These are phyloP conservation scores for Malassezia equina DNA, from an alignment of 1,284 basidiomycete genomes.

Conservation along the genomic window DNA sequence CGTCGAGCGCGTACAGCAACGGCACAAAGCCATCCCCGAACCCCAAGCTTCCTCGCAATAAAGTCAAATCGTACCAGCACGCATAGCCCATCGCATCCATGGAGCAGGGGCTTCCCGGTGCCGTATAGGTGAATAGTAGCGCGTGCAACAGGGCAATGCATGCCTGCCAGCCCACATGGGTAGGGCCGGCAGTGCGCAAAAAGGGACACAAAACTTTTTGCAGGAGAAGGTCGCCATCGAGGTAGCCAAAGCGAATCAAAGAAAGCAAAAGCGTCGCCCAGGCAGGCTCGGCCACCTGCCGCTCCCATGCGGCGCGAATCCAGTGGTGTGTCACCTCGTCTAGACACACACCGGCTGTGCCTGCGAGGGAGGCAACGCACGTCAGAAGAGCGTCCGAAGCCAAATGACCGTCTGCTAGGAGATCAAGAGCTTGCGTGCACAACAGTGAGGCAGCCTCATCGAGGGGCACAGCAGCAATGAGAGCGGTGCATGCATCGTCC, in stretches of 20 bases:
- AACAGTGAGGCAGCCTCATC: background rate
- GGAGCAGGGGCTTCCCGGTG: background rate
- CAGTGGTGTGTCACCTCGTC: conserved; percentile 1
- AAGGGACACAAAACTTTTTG: conserved; percentile 3
- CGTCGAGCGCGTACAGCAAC: conserved; percentile 2
- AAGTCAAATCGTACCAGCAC: conserved; percentile 5
- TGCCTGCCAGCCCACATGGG: background rate
- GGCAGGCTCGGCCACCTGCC: background rate
- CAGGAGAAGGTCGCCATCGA: conserved; percentile 4
- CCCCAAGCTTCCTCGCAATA: background rate
- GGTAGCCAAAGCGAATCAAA: conserved; percentile 2
- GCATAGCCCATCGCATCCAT: background rate
- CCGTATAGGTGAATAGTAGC: background rate
- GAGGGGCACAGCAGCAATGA: conserved; percentile 1
- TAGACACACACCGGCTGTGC: conserved; percentile 8
- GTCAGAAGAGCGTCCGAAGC: background rate
- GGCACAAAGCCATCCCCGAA: conserved; percentile 2
- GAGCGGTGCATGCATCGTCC: conserved; percentile 3
- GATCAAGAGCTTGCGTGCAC: background rate
- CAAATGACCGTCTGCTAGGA: background rate
- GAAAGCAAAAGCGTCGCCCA: conserved; percentile 5
- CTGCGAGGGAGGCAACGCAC: conserved; percentile 7
- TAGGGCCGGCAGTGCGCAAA: background rate
- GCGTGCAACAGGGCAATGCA: conserved; percentile 5
- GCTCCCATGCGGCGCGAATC: conserved; percentile 3